A percentile compares a stretch with the other conserved stretches of the same genome.
phyloP scores from a whole-genome alignment of 2,329 filamentous ascomycete species.

The Chrysosporium queenslandicum region DNA sequence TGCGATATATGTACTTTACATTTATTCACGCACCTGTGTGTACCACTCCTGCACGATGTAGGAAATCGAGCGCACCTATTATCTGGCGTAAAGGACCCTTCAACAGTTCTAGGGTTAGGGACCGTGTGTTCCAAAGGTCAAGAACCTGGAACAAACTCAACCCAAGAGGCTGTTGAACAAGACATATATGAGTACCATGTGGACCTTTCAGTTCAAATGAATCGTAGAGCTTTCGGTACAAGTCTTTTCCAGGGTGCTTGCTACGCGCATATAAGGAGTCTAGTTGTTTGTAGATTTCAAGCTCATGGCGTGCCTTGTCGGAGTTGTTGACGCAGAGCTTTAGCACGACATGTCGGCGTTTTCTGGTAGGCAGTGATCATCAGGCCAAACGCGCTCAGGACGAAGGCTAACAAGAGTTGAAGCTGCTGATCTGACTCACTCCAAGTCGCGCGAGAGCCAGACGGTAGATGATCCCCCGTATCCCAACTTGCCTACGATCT shows the following conservation, averaged over 20 bases:
- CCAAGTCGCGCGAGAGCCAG: conserved; percentile 17
- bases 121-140: conserved; percentile 8
- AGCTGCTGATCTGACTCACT: not conserved
- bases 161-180: conserved; percentile 15
- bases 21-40: conserved; percentile 8
- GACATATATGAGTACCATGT: conserved; percentile 13
- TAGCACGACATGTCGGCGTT: not conserved
- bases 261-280: not conserved
- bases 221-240: conserved; percentile 14
- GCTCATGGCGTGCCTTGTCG: conserved; percentile 6
- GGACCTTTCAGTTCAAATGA: conserved; percentile 14
- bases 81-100: conserved; percentile 14
- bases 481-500: conserved; percentile 18
- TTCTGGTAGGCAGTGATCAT: not conserved
- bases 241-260: conserved; percentile 11
- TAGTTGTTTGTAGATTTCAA: conserved; percentile 11
- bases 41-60: conserved; percentile 4
- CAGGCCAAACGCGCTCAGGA: no score
- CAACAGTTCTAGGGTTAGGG: conserved; percentile 10
- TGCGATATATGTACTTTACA: not conserved
- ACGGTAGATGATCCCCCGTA: conserved; percentile 18
- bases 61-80: conserved; percentile 3
- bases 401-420: no score
- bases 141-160: conserved; percentile 14
- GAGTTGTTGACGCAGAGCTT: conserved; percentile 5